Conservation (phyloP, 2,329 filamentous ascomycete species). For the Cordyceps farinosa region DNA sequence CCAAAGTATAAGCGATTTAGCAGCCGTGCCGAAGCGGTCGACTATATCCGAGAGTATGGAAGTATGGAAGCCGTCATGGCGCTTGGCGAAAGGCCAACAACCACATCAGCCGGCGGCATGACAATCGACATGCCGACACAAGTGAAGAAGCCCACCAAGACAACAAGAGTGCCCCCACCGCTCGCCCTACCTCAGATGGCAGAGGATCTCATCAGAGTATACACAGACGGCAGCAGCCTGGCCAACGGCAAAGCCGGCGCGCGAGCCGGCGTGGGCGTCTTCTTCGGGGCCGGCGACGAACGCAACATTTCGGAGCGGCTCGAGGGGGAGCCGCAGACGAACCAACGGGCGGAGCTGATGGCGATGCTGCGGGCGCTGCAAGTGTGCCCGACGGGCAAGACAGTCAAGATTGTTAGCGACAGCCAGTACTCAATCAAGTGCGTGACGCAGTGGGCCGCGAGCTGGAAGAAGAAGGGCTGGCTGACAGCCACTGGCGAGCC, state of each 20-base stretch:
- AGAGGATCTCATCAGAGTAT: conserved; percentile 44
- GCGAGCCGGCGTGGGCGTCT: conserved; percentile 60
- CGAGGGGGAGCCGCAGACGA: conserved; percentile 73
- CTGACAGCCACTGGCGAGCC: conserved; percentile 63
- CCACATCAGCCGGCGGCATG: background rate
- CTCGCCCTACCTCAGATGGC: conserved; percentile 17
- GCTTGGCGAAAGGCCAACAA: conserved; percentile 32
- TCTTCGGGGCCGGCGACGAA: conserved; percentile 54
- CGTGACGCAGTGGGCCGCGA: conserved; percentile 74
- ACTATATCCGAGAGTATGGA: conserved; percentile 61
- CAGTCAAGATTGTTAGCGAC: conserved; percentile 80
- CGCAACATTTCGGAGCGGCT: conserved; percentile 74
- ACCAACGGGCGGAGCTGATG: conserved; percentile 92
- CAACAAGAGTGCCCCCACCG: conserved; percentile 17
- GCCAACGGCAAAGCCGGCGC: conserved; percentile 56
- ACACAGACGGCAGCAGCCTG: conserved; percentile 61
- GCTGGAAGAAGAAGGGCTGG: conserved; percentile 77
- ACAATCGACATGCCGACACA: conserved; percentile 20
- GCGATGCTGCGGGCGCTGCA: conserved; percentile 83
- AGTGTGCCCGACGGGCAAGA: conserved; percentile 62
- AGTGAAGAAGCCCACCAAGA: conserved; percentile 20
- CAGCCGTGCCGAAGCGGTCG: conserved; percentile 69
- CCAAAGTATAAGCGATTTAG: conserved; percentile 67
- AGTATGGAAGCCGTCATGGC: conserved; percentile 41
- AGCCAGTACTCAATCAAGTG: conserved; percentile 90